These are phyloP conservation scores for Cetraspora pellucida DNA, from an alignment of 192 early-diverging fungal genomes.

Conservation along the genomic window DNA sequence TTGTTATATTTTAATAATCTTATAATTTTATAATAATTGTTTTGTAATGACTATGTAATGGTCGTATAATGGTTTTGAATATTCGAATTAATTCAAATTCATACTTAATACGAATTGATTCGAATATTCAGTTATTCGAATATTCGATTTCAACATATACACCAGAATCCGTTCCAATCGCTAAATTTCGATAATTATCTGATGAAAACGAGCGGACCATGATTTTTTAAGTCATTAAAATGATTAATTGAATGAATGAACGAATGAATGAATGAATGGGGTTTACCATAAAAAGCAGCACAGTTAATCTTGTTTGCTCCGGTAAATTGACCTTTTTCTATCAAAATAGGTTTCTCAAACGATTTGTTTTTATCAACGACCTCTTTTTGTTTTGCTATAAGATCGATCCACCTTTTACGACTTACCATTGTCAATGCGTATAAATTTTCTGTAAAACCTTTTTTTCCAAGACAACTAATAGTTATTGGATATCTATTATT, in stretches of 20 bases:
- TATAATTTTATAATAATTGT: no score
- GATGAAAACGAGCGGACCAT: no score
- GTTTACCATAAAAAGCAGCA: conserved; percentile 53
- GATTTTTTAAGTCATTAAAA: no score
- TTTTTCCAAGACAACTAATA: conserved; percentile 72
- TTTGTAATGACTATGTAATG: no score
- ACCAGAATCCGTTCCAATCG: conserved; percentile 86
- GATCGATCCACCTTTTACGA: conserved; percentile 81
- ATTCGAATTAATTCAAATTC: no score
- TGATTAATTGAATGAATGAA: no score
- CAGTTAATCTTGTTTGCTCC: conserved; percentile 62
- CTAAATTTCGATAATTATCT: conserved; percentile 65
- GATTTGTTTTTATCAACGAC: conserved; percentile 43
- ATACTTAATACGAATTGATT: no score
- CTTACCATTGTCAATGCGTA: conserved; percentile 75
- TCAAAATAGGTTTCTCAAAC: conserved; percentile 56
- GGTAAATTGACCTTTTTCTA: conserved; percentile 59
- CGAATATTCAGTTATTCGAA: no score
- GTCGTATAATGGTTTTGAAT: no score
- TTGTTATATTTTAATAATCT: no score
- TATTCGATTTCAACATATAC: no score
- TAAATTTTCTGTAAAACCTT: conserved; percentile 70
- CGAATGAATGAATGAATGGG: no score
- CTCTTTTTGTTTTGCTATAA: conserved; percentile 67
- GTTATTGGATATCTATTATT: conserved; percentile 63